Base-by-base conservation (phyloP, 2,329 filamentous ascomycete genomes). In the Botrytis elliptica region DNA sequence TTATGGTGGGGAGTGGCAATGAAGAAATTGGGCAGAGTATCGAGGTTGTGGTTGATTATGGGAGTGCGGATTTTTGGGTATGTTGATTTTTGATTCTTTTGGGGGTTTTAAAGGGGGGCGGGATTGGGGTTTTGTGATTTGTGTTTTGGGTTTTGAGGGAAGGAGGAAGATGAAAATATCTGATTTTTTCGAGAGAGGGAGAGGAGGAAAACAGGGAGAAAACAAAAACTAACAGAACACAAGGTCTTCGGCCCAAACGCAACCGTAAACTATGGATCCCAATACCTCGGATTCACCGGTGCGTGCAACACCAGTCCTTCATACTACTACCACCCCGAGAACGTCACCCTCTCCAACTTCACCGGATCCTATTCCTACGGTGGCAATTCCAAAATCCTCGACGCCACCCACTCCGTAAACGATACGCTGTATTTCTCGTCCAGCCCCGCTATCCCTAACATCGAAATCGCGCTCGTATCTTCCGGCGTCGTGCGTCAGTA, bases 21-120 rank as follows among this genome's bases (percentile, higher is more conserved):
- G 8, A 67, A 25, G 25, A 22, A 16, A 55, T 52, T 71, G 70
- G 57, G 9, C 60, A 49, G 25, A 40, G 42, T 22, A 71, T 71
- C 16, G 70, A 71, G 46, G 70, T 71, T 0, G 70, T 71, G 59
- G 70, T 71, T 65, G 70, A 71, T 71, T 71, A 52, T 65, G 70
- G 70, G 36, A 71, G 70, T 65, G 29, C 36, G 59, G 60, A 65
- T n/a, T 71, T 71, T 65, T 71, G 70, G 70, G 70, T 71, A 71
- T 33, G 25, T 46, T 55, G 25, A 55, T 20, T 46, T 9, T 64
- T 33, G 2, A 42, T 42, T 16, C 33, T 2, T 46, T 16, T 44
- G 33, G 52, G 10, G 36, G 18, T 6, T 52, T 57, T 57, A 3
- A 14, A 36, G 33, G 22, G 10, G 18, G 22, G 12, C 2, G 22